Percentiles rank a stretch among this genome's conserved stretches.
Evolutionary conservation across 2,329 filamentous ascomycete species (phyloP).

Genomic region (Ophioceras dolichostomum): DNA sequence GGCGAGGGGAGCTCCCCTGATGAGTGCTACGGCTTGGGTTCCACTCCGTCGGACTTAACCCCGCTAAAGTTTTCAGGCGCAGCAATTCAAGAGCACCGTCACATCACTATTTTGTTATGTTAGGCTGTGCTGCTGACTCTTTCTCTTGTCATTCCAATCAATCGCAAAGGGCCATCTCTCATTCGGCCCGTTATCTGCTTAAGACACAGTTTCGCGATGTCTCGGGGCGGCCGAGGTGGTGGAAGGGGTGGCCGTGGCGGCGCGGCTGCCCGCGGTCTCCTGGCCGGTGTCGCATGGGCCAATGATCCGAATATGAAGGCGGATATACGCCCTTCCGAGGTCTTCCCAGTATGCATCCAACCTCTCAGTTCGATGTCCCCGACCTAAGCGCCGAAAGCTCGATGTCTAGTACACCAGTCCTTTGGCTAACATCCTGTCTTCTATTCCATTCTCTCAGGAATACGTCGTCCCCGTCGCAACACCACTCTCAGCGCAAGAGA

Average conservation of each 20-base stretch:
- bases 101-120: too few relatives aligned
- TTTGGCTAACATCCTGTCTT: background rate
- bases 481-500: slow-evolving; percentile 29
- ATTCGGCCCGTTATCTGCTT: too few relatives aligned
- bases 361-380: too few relatives aligned
- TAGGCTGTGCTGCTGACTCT: too few relatives aligned
- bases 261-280: slow-evolving; percentile 15
- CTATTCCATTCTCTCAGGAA: slow-evolving; percentile 26
- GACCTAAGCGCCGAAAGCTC: background rate
- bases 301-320: slow-evolving; percentile 35
- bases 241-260: slow-evolving; percentile 37
- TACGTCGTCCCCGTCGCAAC: slow-evolving; percentile 35
- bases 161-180: too few relatives aligned
- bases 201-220: slow-evolving; percentile 28
- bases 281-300: slow-evolving; percentile 32
- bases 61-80: too few relatives aligned
- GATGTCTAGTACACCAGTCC: background rate
- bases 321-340: slow-evolving; percentile 44
- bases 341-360: slow-evolving; percentile 40
- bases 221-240: slow-evolving; percentile 27
- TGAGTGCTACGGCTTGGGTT: too few relatives aligned
- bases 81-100: too few relatives aligned
- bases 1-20: too few relatives aligned
- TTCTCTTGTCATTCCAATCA: too few relatives aligned
- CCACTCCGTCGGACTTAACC: too few relatives aligned